These are phyloP conservation scores for Rhinocladiella similis DNA, from an alignment of 2,329 filamentous ascomycete genomes.

Conservation along the genomic window DNA sequence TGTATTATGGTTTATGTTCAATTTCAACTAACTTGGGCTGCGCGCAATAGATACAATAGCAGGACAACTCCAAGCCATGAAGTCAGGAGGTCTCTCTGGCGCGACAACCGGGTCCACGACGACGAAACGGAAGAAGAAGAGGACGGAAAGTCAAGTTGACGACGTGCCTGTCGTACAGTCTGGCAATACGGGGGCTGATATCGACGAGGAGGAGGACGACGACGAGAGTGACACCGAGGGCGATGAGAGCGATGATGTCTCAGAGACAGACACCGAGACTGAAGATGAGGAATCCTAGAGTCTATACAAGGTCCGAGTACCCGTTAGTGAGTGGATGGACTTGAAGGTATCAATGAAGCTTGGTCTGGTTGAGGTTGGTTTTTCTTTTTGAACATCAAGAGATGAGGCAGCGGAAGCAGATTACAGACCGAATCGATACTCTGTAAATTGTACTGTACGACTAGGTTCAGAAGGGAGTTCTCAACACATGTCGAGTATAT, in stretches of 20 bases:
- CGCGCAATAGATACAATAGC: slow-evolving; percentile 76
- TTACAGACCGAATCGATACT: too few relatives aligned
- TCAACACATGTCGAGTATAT: too few relatives aligned
- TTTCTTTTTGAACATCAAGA: too few relatives aligned
- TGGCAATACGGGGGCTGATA: slow-evolving; percentile 62
- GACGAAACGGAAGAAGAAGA: slow-evolving; percentile 57
- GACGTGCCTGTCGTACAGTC: slow-evolving; percentile 63
- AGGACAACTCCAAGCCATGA: slow-evolving; percentile 85
- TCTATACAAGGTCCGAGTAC: too few relatives aligned
- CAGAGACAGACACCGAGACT: slow-evolving; percentile 69
- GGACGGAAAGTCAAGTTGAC: slow-evolving; percentile 61
- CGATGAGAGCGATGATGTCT: slow-evolving; percentile 58
- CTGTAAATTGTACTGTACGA: too few relatives aligned
- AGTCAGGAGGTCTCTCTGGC: slow-evolving; percentile 58
- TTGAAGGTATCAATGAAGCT: too few relatives aligned
- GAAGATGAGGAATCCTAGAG: slow-evolving; percentile 59
- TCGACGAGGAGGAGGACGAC: slow-evolving; percentile 66
- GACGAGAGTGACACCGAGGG: slow-evolving; percentile 64
- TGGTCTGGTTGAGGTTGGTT: too few relatives aligned
- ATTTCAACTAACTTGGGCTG: too few relatives aligned
- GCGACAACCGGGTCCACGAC: slow-evolving; percentile 43
- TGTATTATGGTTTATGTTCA: too few relatives aligned
- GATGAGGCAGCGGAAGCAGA: too few relatives aligned
- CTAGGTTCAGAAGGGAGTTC: too few relatives aligned
- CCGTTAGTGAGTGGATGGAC: too few relatives aligned